phyloP scores from a whole-genome alignment of 2,329 filamentous ascomycete species.

The Didymosphaeria variabile region DNA sequence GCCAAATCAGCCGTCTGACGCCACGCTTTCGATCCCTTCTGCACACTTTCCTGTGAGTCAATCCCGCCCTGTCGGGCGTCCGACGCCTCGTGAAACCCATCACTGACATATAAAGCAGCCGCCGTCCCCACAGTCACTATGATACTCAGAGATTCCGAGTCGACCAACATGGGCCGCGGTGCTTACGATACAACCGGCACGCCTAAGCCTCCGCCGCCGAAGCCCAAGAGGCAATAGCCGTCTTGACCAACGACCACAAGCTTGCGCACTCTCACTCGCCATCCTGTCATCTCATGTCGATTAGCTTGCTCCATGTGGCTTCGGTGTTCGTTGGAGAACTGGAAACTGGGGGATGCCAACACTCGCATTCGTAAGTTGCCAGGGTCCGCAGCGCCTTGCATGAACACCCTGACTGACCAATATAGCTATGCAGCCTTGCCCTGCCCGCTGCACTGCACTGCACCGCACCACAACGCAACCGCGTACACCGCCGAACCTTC shows the following conservation, averaged over 20 bases:
- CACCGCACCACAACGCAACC: constrained; percentile 18
- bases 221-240: constrained; percentile 50
- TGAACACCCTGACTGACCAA: constrained; percentile 40
- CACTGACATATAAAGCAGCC: constrained; percentile 46
- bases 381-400: constrained; percentile 39
- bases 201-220: constrained; percentile 55
- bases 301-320: constrained; percentile 13
- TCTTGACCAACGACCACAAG: constrained; percentile 10
- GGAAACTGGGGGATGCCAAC: constrained; percentile 44
- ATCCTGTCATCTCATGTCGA: background rate
- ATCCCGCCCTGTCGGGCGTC: constrained; percentile 23
- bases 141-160: constrained; percentile 54
- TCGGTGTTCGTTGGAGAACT: constrained; percentile 33
- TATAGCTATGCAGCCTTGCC: constrained; percentile 37
- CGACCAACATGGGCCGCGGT: constrained; percentile 59
- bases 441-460: constrained; percentile 25
- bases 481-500: constrained; percentile 18
- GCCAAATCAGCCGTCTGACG: constrained; percentile 37
- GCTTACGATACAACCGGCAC: constrained; percentile 61
- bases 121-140: constrained; percentile 42
- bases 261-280: background rate
- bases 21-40: constrained; percentile 25
- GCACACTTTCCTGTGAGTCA: constrained; percentile 30
- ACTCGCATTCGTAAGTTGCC: constrained; percentile 44
- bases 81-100: constrained; percentile 26